phyloP scores from a whole-genome alignment of 1,139 yeast genomes.

The Geotrichum armillariae region DNA sequence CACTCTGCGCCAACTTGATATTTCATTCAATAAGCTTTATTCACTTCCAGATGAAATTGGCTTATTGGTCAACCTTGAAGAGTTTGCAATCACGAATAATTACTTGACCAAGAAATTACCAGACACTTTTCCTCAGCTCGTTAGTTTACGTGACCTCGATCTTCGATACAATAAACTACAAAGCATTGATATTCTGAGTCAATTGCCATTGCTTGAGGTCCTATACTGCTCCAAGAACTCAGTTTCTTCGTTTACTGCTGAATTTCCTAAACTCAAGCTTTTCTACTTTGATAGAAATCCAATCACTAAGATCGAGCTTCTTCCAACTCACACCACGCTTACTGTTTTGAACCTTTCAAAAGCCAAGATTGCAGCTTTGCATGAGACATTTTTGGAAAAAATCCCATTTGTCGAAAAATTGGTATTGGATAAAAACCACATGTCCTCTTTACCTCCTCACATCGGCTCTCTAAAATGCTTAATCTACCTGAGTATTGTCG shows the following conservation, averaged over 20 bases:
- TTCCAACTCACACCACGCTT: slow-evolving; percentile 55
- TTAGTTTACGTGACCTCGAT: slow-evolving; percentile 70
- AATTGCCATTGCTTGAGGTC: slow-evolving; percentile 67
- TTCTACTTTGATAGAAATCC: slow-evolving; percentile 72
- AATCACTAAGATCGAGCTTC: slow-evolving; percentile 69
- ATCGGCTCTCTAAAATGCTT: slow-evolving; percentile 61
- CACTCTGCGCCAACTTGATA: slow-evolving; percentile 65
- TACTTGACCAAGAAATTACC: slow-evolving; percentile 61
- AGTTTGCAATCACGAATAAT: slow-evolving; percentile 75
- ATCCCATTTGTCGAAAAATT: slow-evolving; percentile 72
- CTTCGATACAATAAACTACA: slow-evolving; percentile 71
- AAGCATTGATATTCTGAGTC: slow-evolving; percentile 62
- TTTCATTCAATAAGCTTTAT: slow-evolving; percentile 76
- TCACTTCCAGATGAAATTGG: slow-evolving; percentile 63
- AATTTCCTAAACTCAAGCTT: slow-evolving; percentile 34
- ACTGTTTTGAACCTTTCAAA: slow-evolving; percentile 76
- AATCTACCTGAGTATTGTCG: slow-evolving; percentile 65
- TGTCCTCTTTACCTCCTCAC: slow-evolving; percentile 72
- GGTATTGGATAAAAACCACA: slow-evolving; percentile 78
- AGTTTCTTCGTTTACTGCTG: slow-evolving; percentile 67
- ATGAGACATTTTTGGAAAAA: slow-evolving; percentile 60
- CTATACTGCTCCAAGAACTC: slow-evolving; percentile 76
- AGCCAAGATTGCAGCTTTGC: slow-evolving; percentile 77
- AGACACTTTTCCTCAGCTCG: slow-evolving; percentile 50
- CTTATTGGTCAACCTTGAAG: slow-evolving; percentile 57